A percentile compares a stretch with the other conserved stretches of the same genome.
These are phyloP conservation scores for Aspergillus nanangensis DNA, from an alignment of 495 filamentous ascomycete species.

Conservation along the genomic window DNA sequence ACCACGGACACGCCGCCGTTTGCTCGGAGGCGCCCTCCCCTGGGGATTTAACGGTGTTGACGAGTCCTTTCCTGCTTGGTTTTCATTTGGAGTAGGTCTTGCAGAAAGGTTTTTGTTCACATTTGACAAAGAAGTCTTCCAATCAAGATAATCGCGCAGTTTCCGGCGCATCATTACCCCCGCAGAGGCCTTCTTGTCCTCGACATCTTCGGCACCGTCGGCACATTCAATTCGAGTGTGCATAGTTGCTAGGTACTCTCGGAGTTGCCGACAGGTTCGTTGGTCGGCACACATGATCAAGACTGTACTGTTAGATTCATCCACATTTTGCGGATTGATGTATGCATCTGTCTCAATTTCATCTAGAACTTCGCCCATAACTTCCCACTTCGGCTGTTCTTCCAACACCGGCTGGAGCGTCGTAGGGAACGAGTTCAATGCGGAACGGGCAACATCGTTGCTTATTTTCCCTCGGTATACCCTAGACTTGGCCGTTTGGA, in stretches of 20 bases:
- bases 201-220: conserved; percentile 30
- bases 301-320: conserved; percentile 86
- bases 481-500: conserved; percentile 81
- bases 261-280: conserved; percentile 80
- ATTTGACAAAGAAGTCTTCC: conserved; percentile 86
- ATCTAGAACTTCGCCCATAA: conserved; percentile 79
- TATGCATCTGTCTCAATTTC: conserved; percentile 93
- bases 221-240: conserved; percentile 57
- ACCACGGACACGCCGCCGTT: conserved; percentile 84
- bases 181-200: conserved; percentile 60
- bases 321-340: conserved; percentile 66
- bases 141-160: conserved; percentile 83
- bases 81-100: conserved; percentile 20
- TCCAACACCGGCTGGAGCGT: conserved; percentile 86
- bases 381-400: conserved; percentile 89
- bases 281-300: conserved; percentile 94
- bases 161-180: conserved; percentile 84
- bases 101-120: conserved; percentile 73
- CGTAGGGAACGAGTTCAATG: conserved; percentile 48
- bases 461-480: conserved; percentile 74
- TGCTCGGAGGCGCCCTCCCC: conserved; percentile 73
- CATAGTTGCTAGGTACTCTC: conserved; percentile 91
- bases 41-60: conserved; percentile 29
- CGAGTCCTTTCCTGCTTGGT: conserved; percentile 14
- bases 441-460: conserved; percentile 31